Base-by-base conservation (phyloP, 2,329 filamentous ascomycete genomes). In the Exophiala viscosa region DNA sequence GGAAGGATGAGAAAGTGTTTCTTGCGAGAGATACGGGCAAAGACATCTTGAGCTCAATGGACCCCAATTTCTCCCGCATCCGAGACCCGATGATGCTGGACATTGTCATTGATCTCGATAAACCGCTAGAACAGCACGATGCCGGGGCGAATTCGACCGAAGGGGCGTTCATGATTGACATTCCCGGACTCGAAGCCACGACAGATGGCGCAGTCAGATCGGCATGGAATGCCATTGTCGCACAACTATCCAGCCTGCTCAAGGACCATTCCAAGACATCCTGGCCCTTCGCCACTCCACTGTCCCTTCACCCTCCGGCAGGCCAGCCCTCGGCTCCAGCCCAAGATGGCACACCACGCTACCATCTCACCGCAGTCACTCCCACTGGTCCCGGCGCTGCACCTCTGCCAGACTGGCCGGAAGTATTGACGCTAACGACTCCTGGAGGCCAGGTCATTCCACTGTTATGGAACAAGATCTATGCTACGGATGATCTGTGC, bases 1-100 rank as follows among this genome's bases (percentile, higher is more conserved):
- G 92, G 3, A 85, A 87, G 43, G 90, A 97, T 65, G 92, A 97
- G 70, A 88, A 86, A 59, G 83, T 96, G 15, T 88, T 88, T 66
- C 81, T 97, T 58, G 80, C 86, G 42, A 83, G 87, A 18, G 84
- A 90, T 52, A 81, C 92, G 20, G 83, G 90, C 23, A 83, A 86
- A 52, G 85, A 88, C 59, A 80, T 90, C 33, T 63, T 77, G 32
- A 73, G 74, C 63, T 71, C 73, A 4, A 81, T 83, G 17, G 92
- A 96, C 69, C 88, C 90, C 11, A 85, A 91, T 52, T 96, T 96
- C 68, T 87, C 85, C 8, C 81, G 88, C 23, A 77, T 91, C 20
- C 82, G 87, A 42, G 88, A 96, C 63, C 70, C 81, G 3, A 77
- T 87, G 50, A 79, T 85, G 57, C 75, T 95, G 45, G 88, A 95